These are phyloP conservation scores for Aspergillus ibericus DNA, from an alignment of 2,329 filamentous ascomycete species.

Conservation along the genomic window DNA sequence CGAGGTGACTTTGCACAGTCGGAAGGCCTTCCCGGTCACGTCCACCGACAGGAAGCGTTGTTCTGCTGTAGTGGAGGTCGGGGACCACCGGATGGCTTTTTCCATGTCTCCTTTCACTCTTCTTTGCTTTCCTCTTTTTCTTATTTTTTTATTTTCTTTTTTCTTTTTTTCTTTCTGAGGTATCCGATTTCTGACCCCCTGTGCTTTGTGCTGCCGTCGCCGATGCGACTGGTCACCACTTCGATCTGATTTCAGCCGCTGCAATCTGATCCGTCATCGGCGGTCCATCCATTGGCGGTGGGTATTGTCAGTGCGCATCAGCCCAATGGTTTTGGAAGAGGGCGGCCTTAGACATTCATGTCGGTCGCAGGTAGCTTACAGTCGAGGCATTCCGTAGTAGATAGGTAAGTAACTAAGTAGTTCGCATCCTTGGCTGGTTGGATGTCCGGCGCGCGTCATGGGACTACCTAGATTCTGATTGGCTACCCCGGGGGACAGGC, in stretches of 20 bases:
- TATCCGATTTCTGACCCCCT: neutral
- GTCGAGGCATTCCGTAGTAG: neutral
- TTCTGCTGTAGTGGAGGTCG: slow-evolving; percentile 53
- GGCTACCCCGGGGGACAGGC: slow-evolving; percentile 28
- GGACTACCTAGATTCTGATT: slow-evolving; percentile 23
- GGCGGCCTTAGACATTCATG: neutral
- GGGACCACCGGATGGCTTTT: slow-evolving; percentile 63
- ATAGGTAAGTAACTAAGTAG: neutral
- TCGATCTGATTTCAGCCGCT: neutral
- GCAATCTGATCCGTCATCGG: neutral
- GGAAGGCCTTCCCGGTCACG: slow-evolving; percentile 59
- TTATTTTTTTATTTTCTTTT: slow-evolving; percentile 1
- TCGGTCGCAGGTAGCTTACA: neutral
- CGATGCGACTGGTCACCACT: slow-evolving; percentile 7
- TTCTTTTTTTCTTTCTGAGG: neutral
- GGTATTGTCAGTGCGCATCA: neutral
- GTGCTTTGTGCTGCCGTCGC: neutral
- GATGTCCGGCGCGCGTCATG: slow-evolving; percentile 10
- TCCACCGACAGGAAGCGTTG: slow-evolving; percentile 64
- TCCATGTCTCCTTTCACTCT: slow-evolving; percentile 25
- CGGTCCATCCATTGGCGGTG: neutral
- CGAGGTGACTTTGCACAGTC: slow-evolving; percentile 53
- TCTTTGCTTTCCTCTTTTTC: neutral
- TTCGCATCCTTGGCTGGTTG: neutral
- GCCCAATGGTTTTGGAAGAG: no score